Conservation (phyloP, 2,329 filamentous ascomycete genomes). For the Fusarium abutilonis region DNA sequence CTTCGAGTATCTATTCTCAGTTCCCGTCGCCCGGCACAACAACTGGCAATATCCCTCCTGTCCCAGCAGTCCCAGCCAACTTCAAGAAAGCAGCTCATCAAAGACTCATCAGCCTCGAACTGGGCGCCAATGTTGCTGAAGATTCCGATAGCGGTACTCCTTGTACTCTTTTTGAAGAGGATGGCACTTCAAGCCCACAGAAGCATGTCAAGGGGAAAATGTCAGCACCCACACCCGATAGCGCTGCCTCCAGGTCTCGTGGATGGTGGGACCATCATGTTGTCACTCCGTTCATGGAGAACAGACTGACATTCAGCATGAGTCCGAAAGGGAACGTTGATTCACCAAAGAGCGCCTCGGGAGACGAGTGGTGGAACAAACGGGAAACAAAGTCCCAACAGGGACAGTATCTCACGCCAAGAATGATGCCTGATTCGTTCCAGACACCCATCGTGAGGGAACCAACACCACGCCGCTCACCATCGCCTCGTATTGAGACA, state of each 20-base stretch:
- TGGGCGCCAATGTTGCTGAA: conserved; percentile 46
- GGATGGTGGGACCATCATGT: conserved; percentile 85
- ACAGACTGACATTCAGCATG: conserved; percentile 54
- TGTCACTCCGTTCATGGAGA: conserved; percentile 72
- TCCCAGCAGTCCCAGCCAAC: conserved; percentile 65
- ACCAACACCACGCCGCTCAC: conserved; percentile 51
- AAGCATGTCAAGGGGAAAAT: conserved; percentile 54
- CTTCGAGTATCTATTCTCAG: conserved; percentile 72
- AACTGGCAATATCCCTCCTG: conserved; percentile 62
- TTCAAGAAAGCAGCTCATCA: conserved; percentile 51
- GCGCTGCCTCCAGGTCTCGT: conserved; percentile 66
- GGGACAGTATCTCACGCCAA: conserved; percentile 31
- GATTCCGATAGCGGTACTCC: conserved; percentile 67
- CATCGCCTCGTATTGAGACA: conserved; percentile 44
- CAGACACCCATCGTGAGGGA: conserved; percentile 51
- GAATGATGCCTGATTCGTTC: conserved; percentile 28
- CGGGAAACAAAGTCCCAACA: conserved; percentile 27
- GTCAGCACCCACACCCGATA: conserved; percentile 54
- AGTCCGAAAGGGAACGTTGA: conserved; percentile 50
- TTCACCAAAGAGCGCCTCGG: conserved; percentile 45
- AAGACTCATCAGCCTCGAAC: conserved; percentile 51
- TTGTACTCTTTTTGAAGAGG: conserved; percentile 76
- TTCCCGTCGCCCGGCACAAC: conserved; percentile 53
- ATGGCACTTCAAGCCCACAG: conserved; percentile 58
- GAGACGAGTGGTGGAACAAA: conserved; percentile 53